Percentiles rank a stretch among this genome's conserved stretches.
phyloP scores from a whole-genome alignment of 164 flowering plant genomes.

The Piper longum region DNA sequence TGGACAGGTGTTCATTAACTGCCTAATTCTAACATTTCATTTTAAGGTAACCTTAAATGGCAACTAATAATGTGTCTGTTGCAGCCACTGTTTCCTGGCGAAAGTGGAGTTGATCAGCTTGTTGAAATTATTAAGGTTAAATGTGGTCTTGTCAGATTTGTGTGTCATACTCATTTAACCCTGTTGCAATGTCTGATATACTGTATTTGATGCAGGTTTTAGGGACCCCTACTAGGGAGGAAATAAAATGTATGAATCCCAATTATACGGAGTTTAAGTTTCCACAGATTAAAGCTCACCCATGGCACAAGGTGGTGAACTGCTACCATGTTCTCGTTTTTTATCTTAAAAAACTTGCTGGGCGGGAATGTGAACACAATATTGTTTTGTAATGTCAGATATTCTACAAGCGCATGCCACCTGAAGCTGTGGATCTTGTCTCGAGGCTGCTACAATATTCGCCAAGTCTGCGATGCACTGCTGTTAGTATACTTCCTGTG shows the following conservation, averaged over 20 bases:
- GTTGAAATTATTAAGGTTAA: slow-evolving; percentile 85
- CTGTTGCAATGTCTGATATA: background rate
- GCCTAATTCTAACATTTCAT: background rate
- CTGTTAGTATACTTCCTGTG: slow-evolving; percentile 22
- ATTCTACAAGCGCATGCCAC: slow-evolving; percentile 51
- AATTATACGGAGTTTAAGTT: slow-evolving; percentile 77
- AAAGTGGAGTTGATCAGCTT: slow-evolving; percentile 90
- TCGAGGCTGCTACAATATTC: slow-evolving; percentile 45
- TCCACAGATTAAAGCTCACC: slow-evolving; percentile 82
- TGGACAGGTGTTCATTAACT: slow-evolving; percentile 33
- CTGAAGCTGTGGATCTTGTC: slow-evolving; percentile 49
- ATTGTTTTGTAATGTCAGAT: slow-evolving; percentile 17
- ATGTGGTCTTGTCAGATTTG: too few species aligned
- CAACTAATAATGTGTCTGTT: slow-evolving; percentile 1
- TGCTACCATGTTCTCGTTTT: background rate
- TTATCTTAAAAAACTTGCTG: background rate
- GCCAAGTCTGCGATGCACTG: slow-evolving; percentile 38
- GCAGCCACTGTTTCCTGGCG: slow-evolving; percentile 86
- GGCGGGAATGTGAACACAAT: background rate
- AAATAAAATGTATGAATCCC: slow-evolving; percentile 93
- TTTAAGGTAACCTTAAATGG: background rate
- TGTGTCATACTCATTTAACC: background rate
- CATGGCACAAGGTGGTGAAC: slow-evolving; percentile 72
- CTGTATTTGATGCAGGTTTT: slow-evolving; percentile 33
- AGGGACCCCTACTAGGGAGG: slow-evolving; percentile 91